phyloP scores from a whole-genome alignment of 441 rosid genomes.

The Populus hybrid region DNA sequence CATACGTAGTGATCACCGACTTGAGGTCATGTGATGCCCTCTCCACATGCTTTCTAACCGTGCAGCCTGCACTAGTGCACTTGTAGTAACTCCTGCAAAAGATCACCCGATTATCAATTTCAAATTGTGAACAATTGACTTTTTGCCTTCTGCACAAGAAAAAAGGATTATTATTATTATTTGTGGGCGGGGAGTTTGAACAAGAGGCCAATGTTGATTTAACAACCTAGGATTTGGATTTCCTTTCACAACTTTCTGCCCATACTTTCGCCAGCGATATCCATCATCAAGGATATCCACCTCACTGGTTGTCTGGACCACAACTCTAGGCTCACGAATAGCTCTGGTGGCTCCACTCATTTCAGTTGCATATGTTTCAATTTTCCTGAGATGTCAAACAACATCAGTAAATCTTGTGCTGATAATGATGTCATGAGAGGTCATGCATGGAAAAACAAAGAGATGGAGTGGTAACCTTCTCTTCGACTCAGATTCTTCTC shows the following conservation, averaged over 20 bases:
- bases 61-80: slow-evolving; percentile 89
- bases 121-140: background rate
- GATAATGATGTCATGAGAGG: background rate
- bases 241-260: slow-evolving; percentile 98
- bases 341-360: slow-evolving; percentile 84
- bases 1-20: slow-evolving; percentile 89
- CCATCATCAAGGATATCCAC: slow-evolving; percentile 98
- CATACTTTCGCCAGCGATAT: slow-evolving; percentile 97
- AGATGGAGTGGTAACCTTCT: slow-evolving; percentile 38
- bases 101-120: slow-evolving; percentile 1
- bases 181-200: background rate
- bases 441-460: background rate
- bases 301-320: slow-evolving; percentile 94
- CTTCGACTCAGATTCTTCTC: slow-evolving; percentile 60
- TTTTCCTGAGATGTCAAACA: slow-evolving; percentile 31
- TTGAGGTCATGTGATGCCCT: slow-evolving; percentile 96
- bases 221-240: slow-evolving; percentile 93
- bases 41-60: slow-evolving; percentile 94
- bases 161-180: background rate
- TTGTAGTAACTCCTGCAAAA: slow-evolving; percentile 89
- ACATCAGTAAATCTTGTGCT: slow-evolving; percentile 15
- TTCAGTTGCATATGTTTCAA: slow-evolving; percentile 64
- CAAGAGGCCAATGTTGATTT: background rate
- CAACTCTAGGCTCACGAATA: slow-evolving; percentile 89
- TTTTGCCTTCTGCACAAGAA: background rate